Conservation (phyloP, 805 yeast species). For the Ogataea polymorpha region DNA sequence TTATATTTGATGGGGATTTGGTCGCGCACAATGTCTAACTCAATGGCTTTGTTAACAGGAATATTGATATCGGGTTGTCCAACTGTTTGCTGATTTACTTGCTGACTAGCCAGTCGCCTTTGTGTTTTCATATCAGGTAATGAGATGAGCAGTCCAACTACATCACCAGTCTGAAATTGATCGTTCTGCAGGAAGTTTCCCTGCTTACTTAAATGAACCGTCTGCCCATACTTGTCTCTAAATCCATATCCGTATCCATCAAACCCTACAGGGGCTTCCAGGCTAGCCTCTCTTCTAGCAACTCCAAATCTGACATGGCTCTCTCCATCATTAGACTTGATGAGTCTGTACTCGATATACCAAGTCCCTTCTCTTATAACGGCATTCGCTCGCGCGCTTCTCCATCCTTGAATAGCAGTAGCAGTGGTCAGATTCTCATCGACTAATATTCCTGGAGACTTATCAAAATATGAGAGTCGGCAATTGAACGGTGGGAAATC, state of each 20-base stretch:
- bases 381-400: slow-evolving; percentile 70
- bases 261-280: slow-evolving; percentile 94
- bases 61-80: slow-evolving; percentile 17
- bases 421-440: slow-evolving; percentile 41
- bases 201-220: slow-evolving; percentile 73
- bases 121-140: slow-evolving; percentile 58
- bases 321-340: slow-evolving; percentile 26
- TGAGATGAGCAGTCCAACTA: slow-evolving; percentile 70
- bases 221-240: slow-evolving; percentile 74
- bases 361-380: slow-evolving; percentile 75
- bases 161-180: slow-evolving; percentile 68
- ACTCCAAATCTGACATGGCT: slow-evolving; percentile 75
- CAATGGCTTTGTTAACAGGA: neutral
- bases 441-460: slow-evolving; percentile 55
- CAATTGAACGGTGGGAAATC: slow-evolving; percentile 68
- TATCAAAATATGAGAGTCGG: slow-evolving; percentile 63
- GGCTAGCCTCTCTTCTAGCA: slow-evolving; percentile 78
- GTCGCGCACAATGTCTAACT: slow-evolving; percentile 62
- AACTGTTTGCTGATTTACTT: slow-evolving; percentile 30
- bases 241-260: slow-evolving; percentile 94
- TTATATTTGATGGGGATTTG: slow-evolving; percentile 85
- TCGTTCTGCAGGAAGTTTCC: slow-evolving; percentile 48
- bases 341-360: slow-evolving; percentile 73
- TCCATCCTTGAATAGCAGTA: slow-evolving; percentile 72
- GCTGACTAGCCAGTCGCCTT: slow-evolving; percentile 37